A percentile compares a stretch with the other conserved stretches of the same genome.
Conservation (phyloP, 129 eudicot species). For the Kitagawia praeruptora region DNA sequence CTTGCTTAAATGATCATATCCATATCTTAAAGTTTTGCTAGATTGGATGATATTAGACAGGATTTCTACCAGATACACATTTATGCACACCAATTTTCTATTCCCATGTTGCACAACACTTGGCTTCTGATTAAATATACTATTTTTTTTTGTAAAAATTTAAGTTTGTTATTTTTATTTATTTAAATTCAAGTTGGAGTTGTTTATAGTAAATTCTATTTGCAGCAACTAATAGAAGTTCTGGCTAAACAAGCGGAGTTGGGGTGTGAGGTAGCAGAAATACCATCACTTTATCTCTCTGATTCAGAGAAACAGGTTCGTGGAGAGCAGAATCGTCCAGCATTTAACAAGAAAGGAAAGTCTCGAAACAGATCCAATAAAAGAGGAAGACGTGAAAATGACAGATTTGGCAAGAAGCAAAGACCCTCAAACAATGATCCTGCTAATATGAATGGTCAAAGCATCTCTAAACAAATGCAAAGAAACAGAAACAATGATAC, state of each 20-base stretch:
- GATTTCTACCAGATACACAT: not conserved
- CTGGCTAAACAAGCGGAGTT: slow-evolving; percentile 79
- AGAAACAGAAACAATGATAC: not conserved
- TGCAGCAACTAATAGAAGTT: slow-evolving; percentile 85
- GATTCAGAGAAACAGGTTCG: slow-evolving; percentile 36
- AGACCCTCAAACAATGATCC: slow-evolving; percentile 21
- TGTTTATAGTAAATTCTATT: not conserved
- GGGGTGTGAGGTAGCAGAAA: slow-evolving; percentile 88
- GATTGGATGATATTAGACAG: not conserved
- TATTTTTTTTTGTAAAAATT: too few species aligned
- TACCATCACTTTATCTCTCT: slow-evolving; percentile 56
- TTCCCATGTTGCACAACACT: not conserved
- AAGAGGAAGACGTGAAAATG: slow-evolving; percentile 36
- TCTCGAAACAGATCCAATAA: slow-evolving; percentile 40
- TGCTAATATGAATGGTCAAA: slow-evolving; percentile 16
- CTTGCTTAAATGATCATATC: not conserved
- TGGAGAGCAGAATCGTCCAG: slow-evolving; percentile 22
- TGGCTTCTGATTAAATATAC: not conserved
- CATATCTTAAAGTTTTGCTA: not conserved
- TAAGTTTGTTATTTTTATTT: not conserved
- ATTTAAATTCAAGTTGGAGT: not conserved
- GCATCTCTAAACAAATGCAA: slow-evolving; percentile 5
- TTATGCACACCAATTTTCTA: not conserved
- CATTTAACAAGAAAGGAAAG: slow-evolving; percentile 32
- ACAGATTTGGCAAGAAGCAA: slow-evolving; percentile 30